Evolutionary conservation across 768 basidiomycete species (phyloP).

Genomic region (Tricholoma saponaceum): DNA sequence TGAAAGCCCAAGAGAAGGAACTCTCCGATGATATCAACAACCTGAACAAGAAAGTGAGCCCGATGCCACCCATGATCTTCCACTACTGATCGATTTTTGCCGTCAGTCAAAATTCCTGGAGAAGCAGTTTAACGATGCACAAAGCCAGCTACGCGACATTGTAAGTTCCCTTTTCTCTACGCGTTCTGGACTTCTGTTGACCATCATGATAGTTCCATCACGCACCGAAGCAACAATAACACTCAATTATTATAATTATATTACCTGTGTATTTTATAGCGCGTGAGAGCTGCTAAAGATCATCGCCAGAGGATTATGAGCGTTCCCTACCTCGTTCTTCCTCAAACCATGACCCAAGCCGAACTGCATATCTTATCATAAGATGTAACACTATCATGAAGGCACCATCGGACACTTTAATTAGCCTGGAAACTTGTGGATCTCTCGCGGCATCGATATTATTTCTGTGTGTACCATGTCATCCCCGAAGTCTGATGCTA

Average conservation of each 20-base stretch:
- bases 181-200: neutral
- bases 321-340: neutral
- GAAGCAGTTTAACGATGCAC: slow-evolving; percentile 90
- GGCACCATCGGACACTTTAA: neutral
- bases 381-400: neutral
- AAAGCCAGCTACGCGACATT: slow-evolving; percentile 81
- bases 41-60: slow-evolving; percentile 78
- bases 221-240: slow-evolving; percentile 36
- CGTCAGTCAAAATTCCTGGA: slow-evolving; percentile 83
- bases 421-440: neutral
- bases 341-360: neutral
- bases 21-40: slow-evolving; percentile 78
- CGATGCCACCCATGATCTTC: neutral
- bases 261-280: neutral
- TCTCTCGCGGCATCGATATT: neutral
- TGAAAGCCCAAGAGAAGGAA: slow-evolving; percentile 77
- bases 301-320: too few species aligned
- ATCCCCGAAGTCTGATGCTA: neutral
- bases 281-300: neutral
- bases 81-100: neutral
- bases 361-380: neutral
- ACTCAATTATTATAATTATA: neutral
- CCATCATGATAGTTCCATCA: slow-evolving; percentile 48
- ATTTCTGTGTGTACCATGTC: neutral
- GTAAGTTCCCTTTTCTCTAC: slow-evolving; percentile 37